These are phyloP conservation scores for Chenopodium suecicum DNA, from an alignment of 148 eudicot genomes.

Conservation along the genomic window DNA sequence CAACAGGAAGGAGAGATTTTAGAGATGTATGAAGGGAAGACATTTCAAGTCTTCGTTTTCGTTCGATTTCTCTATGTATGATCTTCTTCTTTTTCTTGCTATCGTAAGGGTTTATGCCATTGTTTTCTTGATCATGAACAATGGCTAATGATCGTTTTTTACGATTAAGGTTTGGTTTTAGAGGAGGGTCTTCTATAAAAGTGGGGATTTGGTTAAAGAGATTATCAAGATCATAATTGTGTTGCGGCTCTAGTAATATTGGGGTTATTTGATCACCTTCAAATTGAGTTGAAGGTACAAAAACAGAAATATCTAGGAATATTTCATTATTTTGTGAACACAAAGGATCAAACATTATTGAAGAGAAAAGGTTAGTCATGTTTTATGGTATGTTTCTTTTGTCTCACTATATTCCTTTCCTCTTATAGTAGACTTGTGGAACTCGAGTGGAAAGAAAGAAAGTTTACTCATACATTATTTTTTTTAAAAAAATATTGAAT, in stretches of 20 bases:
- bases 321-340: conserved; percentile 3
- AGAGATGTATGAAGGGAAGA: conserved; percentile 36
- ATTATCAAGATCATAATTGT: neutral
- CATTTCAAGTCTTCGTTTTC: conserved; percentile 48
- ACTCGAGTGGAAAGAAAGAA: neutral
- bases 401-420: neutral
- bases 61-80: conserved; percentile 39
- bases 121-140: neutral
- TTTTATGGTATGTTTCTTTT: neutral
- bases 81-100: conserved; percentile 27
- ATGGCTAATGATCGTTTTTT: neutral
- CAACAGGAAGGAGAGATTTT: conserved; percentile 35
- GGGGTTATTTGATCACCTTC: neutral
- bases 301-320: neutral
- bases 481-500: neutral
- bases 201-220: neutral
- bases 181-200: neutral
- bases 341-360: conserved; percentile 8
- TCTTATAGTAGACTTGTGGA: neutral
- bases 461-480: neutral
- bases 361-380: conserved; percentile 1
- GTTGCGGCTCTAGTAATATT: neutral
- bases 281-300: neutral
- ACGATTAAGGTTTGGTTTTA: neutral
- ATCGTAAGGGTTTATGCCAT: neutral